Conservation (phyloP, 441 rosid species). For the Jatropha podagrica region DNA sequence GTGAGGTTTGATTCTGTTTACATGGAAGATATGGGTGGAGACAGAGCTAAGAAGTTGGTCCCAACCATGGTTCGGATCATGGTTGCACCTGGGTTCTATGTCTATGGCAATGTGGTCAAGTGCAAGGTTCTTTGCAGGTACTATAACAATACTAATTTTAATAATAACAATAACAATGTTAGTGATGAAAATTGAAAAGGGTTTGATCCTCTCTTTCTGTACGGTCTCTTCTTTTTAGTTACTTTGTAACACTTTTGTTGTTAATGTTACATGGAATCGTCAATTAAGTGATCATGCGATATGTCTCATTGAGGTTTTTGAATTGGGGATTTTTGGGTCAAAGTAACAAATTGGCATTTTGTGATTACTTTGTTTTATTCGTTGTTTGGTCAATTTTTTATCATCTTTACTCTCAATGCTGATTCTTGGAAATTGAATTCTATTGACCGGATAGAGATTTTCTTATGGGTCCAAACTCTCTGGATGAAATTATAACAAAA, state of each 20-base stretch:
- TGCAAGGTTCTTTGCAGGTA: constrained; percentile 89
- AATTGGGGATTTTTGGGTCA: constrained; percentile 27
- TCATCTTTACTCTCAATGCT: neutral
- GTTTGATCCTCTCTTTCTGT: constrained; percentile 35
- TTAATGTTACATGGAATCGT: constrained; percentile 12
- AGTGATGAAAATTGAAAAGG: constrained; percentile 22
- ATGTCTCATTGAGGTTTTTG: neutral
- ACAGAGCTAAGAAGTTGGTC: constrained; percentile 51
- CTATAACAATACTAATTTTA: constrained; percentile 10
- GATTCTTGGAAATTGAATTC: constrained; percentile 11
- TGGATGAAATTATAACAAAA: constrained; percentile 24
- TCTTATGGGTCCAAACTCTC: constrained; percentile 9
- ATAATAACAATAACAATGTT: constrained; percentile 1
- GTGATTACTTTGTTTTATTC: constrained; percentile 25
- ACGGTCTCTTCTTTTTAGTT: neutral
- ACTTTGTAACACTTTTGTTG: constrained; percentile 12
- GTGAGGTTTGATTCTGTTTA: constrained; percentile 63
- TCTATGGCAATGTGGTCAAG: constrained; percentile 75
- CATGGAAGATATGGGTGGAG: constrained; percentile 89
- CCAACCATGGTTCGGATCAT: constrained; percentile 64
- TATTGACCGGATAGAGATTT: neutral
- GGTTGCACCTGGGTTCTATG: constrained; percentile 96
- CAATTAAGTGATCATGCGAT: neutral
- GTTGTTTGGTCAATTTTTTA: constrained; percentile 20
- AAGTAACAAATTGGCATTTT: constrained; percentile 45